Base-by-base conservation (phyloP, 2,329 filamentous ascomycete species). In the Sarocladium brachiariae region DNA sequence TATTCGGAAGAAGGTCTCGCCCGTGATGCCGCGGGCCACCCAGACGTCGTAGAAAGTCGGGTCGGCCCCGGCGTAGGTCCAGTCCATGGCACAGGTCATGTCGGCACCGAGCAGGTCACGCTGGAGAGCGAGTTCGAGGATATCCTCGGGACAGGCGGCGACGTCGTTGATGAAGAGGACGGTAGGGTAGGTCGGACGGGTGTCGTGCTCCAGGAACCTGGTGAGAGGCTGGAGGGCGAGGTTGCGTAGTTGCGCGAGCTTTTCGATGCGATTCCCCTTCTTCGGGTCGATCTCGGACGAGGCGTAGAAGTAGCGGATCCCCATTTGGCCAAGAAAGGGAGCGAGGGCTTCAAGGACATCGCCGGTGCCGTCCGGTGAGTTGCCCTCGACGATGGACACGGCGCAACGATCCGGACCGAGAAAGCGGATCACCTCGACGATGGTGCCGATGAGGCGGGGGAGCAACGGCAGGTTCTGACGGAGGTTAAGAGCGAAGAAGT, bases 1-100 rank as follows among this genome's bases (percentile, higher is more conserved):
- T 3, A 81, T 73, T 0, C 75, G 63, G 57, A 80, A 81, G 59
- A 83, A 81, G 0, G 68, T 64, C 55, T 82, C 74, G 2, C 80
- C 79, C 1, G 62, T 65, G 39, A 83, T 69, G 2, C 65, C 68
- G 5, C 79, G 71, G 0, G 74, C 71, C 21, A 80, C 65, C 77
- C 76, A 81, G 2, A 78, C 67, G 53, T 82, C 77, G 58, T 81
- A 80, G 57, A 82, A 83, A 0, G 70, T 74, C 0, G 73, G 72
- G 2, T 74, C 63, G 0, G 50, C 50, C 0, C 67, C 70, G 2
- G 65, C 61, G 38, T 72, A 73, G 0, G 68, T 72, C 77, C 78
- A 83, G 59, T 83, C 79, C 70, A 83, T 75, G 6, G 67, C 76
- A 56, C 78, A 84, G 0, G 72, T 74, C 73, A 80, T 80, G 57